Evolutionary conservation across 352 stramenopile genomes (phyloP).

Genomic region (Pythium plurisporium): DNA sequence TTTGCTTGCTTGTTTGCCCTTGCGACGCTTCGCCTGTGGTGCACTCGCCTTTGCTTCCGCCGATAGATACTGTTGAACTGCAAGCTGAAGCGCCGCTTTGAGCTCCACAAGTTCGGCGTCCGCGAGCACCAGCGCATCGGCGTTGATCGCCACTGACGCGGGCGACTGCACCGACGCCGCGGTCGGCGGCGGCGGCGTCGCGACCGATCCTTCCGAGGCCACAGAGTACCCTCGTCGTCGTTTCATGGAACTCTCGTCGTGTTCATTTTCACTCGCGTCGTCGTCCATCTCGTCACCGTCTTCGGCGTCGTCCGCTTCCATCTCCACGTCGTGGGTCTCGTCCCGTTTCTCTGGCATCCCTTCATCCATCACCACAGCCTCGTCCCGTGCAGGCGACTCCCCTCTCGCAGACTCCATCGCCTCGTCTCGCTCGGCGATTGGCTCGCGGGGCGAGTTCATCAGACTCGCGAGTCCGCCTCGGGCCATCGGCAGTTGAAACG

Average conservation of each 20-base stretch:
- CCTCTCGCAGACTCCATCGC: neutral
- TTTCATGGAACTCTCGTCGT: conserved; percentile 6
- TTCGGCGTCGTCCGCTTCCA: conserved; percentile 1
- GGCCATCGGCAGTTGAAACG: conserved; percentile 7
- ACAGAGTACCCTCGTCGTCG: conserved; percentile 3
- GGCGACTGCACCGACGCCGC: conserved; percentile 9
- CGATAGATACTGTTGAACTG: conserved; percentile 28
- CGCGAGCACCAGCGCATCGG: conserved; percentile 29
- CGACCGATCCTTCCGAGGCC: conserved; percentile 8
- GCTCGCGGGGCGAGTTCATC: conserved; percentile 50
- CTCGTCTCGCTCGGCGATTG: neutral
- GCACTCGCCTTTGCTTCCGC: conserved; percentile 21
- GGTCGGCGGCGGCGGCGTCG: conserved; percentile 3
- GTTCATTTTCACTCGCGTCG: neutral
- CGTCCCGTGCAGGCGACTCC: neutral
- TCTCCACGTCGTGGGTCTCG: neutral
- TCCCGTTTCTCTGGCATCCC: too few relatives aligned
- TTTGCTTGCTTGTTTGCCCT: conserved; percentile 36
- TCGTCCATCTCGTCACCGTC: conserved; percentile 7
- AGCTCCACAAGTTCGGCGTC: conserved; percentile 37
- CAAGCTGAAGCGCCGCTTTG: conserved; percentile 35
- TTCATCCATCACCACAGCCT: too few relatives aligned
- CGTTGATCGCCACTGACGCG: conserved; percentile 19
- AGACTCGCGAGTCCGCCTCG: conserved; percentile 44
- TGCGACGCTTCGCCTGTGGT: conserved; percentile 42